Conservation (phyloP, 2,329 filamentous ascomycete species). For the Clonostachys chloroleuca region DNA sequence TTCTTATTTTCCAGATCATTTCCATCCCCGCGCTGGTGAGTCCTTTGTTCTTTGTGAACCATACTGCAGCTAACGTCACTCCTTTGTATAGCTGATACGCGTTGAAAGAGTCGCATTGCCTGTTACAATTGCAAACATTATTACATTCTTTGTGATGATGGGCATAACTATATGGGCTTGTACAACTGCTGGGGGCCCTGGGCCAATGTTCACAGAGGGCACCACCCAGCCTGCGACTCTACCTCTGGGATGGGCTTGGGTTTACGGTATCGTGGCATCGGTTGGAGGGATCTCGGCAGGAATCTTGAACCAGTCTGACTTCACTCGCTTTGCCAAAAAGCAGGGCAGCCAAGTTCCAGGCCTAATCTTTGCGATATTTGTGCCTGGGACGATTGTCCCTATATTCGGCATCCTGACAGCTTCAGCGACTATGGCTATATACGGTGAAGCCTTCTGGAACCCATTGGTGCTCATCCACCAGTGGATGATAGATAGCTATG, state of each 20-base stretch:
- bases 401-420: constrained; percentile 31
- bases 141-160: constrained; percentile 7
- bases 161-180: too few relatives aligned
- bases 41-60: too few relatives aligned
- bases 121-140: constrained; percentile 16
- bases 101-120: constrained; percentile 9
- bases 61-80: too few relatives aligned
- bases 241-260: not conserved
- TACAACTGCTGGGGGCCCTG: too few relatives aligned
- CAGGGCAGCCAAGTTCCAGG: constrained; percentile 6
- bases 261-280: constrained; percentile 11
- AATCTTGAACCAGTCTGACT: constrained; percentile 11
- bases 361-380: constrained; percentile 7
- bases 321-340: constrained; percentile 10
- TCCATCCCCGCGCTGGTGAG: too few relatives aligned
- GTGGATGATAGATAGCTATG: too few relatives aligned
- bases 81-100: constrained; percentile 10
- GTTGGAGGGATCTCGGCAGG: constrained; percentile 10
- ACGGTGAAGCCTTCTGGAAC: too few relatives aligned
- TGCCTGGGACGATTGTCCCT: constrained; percentile 20
- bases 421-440: too few relatives aligned
- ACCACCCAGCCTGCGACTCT: constrained; percentile 5
- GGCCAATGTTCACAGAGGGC: too few relatives aligned
- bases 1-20: constrained; percentile 3
- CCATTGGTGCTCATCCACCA: too few relatives aligned